Base-by-base conservation (phyloP, 1,139 yeast species). In the Sugiyamaella pinicola region DNA sequence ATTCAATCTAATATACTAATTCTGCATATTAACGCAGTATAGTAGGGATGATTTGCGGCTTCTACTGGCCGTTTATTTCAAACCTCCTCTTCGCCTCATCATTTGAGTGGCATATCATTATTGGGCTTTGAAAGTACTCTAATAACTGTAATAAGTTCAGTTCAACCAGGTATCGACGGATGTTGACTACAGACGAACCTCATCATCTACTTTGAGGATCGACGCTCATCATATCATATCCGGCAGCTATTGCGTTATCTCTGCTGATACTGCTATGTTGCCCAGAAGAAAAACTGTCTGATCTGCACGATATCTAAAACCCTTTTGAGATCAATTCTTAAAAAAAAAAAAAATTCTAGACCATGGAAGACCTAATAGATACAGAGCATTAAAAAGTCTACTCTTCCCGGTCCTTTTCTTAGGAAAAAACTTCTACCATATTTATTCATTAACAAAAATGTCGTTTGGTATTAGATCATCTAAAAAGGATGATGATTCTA, bases 201-300 rank as follows among this genome's bases (percentile, higher is more conserved):
- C 9, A 24, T 13, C 17, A 12, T 31, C 15, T 13, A n/a, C 7
- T 8, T n/a, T 13, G 15, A 13, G 15, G 35, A 31, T 31, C 35
- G 35, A 31, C 35, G 13, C 5, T 31, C 29, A 22, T 38, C 42
- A 22, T 21, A 22, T 22, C 42, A 38, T 31, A n/a, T n/a, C 35
- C n/a, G 28, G 13, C 9, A 15, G 29, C 29, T 3, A 38, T 38
- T 38, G 42, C 42, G 42, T 22, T 38, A 38, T 38, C 42, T 6
- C 29, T 15, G 42, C 10, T 38, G 18, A 38, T 21, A 9, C 19
- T 21, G 35, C 35, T 31, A n/a, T 31, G 35, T n/a, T 31, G 17
- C 8, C 35, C 35, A 31, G n/a, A 35, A 35, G 21, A 33, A 35
- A 35, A n/a, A n/a, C n/a, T n/a, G 5, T 31, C 35, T 17, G n/a